Conservation (phyloP, 805 yeast genomes). For the Saturnispora besseyi region DNA sequence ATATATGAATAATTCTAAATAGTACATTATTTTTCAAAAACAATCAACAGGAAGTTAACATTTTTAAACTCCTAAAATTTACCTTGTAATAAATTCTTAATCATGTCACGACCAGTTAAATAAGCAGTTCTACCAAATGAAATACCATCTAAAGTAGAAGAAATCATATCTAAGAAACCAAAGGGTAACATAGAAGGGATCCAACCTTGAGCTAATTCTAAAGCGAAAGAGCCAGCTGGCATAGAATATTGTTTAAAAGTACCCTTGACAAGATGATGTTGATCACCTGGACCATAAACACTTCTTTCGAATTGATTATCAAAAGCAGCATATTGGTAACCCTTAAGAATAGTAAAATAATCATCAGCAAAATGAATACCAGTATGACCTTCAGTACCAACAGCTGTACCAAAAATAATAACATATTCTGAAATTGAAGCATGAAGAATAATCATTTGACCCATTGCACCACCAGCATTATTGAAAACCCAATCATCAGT, state of each 20-base stretch:
- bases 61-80: conserved; percentile 45
- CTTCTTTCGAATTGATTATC: conserved; percentile 58
- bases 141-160: conserved; percentile 71
- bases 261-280: conserved; percentile 72
- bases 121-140: conserved; percentile 62
- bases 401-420: conserved; percentile 86
- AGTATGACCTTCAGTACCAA: conserved; percentile 93
- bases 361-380: conserved; percentile 98
- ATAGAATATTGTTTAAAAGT: conserved; percentile 74
- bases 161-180: conserved; percentile 73
- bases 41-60: neutral
- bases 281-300: conserved; percentile 79
- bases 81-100: conserved; percentile 53
- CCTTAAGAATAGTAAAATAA: conserved; percentile 82
- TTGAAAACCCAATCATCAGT: conserved; percentile 90
- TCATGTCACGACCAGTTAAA: conserved; percentile 75
- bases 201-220: conserved; percentile 98
- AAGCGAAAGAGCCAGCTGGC: conserved; percentile 76
- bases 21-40: neutral
- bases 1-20: too few relatives aligned
- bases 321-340: conserved; percentile 65
- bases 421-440: conserved; percentile 91
- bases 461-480: conserved; percentile 99
- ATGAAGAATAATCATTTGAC: conserved; percentile 87
- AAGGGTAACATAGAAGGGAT: conserved; percentile 97